Percentiles rank a stretch among this genome's conserved stretches.
phyloP scores from a whole-genome alignment of 2,329 filamentous ascomycete species.

The Trichoderma sp. region DNA sequence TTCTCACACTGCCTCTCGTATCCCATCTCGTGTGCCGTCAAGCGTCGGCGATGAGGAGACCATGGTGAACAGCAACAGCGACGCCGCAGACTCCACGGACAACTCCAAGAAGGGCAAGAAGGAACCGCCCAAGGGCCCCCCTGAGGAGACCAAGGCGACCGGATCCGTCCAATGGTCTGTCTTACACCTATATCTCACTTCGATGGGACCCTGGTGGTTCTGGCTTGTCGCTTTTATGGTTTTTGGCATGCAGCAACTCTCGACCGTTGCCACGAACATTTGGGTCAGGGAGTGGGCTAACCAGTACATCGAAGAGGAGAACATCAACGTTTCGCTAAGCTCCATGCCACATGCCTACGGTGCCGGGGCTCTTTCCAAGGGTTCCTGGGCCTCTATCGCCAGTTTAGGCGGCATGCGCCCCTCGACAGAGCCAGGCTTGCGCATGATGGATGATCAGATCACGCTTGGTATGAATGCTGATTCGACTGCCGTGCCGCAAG shows the following conservation, averaged over 20 bases:
- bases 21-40: constrained; percentile 75
- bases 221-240: constrained; percentile 74
- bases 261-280: constrained; percentile 81
- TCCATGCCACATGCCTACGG: constrained; percentile 27
- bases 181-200: constrained; percentile 75
- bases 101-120: constrained; percentile 47
- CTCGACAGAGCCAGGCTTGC: neutral
- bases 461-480: constrained; percentile 25
- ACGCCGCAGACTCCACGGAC: constrained; percentile 44
- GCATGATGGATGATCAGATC: constrained; percentile 19
- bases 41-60: constrained; percentile 66
- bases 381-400: constrained; percentile 37
- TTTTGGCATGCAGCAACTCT: constrained; percentile 79
- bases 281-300: constrained; percentile 98
- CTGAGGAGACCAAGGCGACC: constrained; percentile 74
- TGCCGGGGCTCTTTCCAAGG: constrained; percentile 29
- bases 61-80: constrained; percentile 49
- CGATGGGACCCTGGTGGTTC: constrained; percentile 98
- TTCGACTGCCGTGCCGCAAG: constrained; percentile 45
- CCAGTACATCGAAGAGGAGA: constrained; percentile 62
- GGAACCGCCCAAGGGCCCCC: constrained; percentile 48
- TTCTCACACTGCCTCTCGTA: constrained; percentile 67
- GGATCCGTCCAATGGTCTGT: constrained; percentile 87
- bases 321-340: constrained; percentile 24
- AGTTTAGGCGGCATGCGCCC: constrained; percentile 33